Evolutionary conservation across 768 basidiomycete genomes (phyloP).

Genomic region (Russula olivacea): DNA sequence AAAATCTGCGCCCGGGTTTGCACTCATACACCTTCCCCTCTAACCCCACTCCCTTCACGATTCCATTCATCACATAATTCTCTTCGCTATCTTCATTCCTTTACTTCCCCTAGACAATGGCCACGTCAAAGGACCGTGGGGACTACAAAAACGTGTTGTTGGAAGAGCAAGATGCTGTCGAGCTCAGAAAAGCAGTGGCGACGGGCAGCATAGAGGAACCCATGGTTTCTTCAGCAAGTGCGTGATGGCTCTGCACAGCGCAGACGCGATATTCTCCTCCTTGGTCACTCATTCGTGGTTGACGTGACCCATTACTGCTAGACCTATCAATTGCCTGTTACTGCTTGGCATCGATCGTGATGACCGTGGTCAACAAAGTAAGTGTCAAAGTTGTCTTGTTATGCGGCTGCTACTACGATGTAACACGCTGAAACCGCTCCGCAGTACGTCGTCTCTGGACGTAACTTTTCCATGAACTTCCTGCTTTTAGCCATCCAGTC

Average conservation of each 20-base stretch:
- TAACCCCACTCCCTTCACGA: not conserved
- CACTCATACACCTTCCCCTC: not conserved
- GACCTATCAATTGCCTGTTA: slow-evolving; percentile 83
- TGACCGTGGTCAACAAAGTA: slow-evolving; percentile 98
- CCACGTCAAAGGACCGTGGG: slow-evolving; percentile 18
- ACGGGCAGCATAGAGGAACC: slow-evolving; percentile 35
- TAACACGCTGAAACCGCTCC: not conserved
- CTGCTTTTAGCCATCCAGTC: slow-evolving; percentile 89
- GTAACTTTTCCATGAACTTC: slow-evolving; percentile 94
- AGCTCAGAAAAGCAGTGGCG: slow-evolving; percentile 48
- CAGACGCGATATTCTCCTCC: not conserved
- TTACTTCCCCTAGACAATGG: slow-evolving; percentile 2
- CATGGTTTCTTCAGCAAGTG: slow-evolving; percentile 30
- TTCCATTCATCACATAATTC: not conserved
- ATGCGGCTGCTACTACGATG: not conserved
- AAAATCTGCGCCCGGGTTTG: not conserved
- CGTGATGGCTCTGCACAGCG: slow-evolving; percentile 12
- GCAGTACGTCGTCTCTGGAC: slow-evolving; percentile 92
- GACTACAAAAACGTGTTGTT: slow-evolving; percentile 27
- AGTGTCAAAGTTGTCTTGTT: slow-evolving; percentile 10
- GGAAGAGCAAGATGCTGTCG: slow-evolving; percentile 42
- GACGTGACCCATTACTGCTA: slow-evolving; percentile 29
- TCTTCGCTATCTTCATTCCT: not conserved
- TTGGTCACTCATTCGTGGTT: not conserved
- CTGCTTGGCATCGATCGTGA: slow-evolving; percentile 87